Conservation (phyloP, 1,139 yeast genomes). For the Candida anutae region DNA sequence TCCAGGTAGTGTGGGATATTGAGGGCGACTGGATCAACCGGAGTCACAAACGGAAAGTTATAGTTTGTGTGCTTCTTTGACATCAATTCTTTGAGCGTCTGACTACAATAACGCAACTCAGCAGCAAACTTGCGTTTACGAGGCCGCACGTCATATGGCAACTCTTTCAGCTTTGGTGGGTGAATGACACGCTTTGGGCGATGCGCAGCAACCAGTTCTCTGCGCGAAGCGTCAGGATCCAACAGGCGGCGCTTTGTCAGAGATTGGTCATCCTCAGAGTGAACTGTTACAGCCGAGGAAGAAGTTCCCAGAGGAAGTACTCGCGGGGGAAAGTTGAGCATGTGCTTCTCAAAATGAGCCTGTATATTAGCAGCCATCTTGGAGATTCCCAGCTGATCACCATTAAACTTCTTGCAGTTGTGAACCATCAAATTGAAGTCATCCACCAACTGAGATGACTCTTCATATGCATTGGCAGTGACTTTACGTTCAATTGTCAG, state of each 20-base stretch:
- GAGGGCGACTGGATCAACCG: conserved; percentile 92
- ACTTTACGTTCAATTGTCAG: conserved; percentile 84
- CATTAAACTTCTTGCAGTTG: conserved; percentile 82
- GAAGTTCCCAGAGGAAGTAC: conserved; percentile 39
- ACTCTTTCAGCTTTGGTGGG: conserved; percentile 92
- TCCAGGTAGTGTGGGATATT: conserved; percentile 87
- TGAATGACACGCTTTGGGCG: conserved; percentile 95
- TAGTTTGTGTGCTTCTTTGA: conserved; percentile 79
- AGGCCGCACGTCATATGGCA: conserved; percentile 86
- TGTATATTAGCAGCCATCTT: conserved; percentile 88
- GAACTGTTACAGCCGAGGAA: conserved; percentile 8
- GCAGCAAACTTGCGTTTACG: conserved; percentile 87
- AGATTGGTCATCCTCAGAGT: conserved; percentile 31
- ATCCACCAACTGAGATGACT: conserved; percentile 57
- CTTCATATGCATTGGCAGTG: conserved; percentile 58
- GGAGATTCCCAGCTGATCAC: conserved; percentile 73
- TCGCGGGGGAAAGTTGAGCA: conserved; percentile 83
- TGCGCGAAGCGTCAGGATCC: conserved; percentile 33
- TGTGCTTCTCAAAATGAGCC: conserved; percentile 88
- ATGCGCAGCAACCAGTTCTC: conserved; percentile 39
- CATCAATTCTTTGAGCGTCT: conserved; percentile 70
- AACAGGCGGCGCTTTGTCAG: conserved; percentile 44
- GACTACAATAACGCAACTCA: conserved; percentile 81
- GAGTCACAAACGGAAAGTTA: conserved; percentile 85
- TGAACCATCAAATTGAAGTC: conserved; percentile 83